Conservation (phyloP, 2,329 filamentous ascomycete genomes). For the Clonostachys byssicola region DNA sequence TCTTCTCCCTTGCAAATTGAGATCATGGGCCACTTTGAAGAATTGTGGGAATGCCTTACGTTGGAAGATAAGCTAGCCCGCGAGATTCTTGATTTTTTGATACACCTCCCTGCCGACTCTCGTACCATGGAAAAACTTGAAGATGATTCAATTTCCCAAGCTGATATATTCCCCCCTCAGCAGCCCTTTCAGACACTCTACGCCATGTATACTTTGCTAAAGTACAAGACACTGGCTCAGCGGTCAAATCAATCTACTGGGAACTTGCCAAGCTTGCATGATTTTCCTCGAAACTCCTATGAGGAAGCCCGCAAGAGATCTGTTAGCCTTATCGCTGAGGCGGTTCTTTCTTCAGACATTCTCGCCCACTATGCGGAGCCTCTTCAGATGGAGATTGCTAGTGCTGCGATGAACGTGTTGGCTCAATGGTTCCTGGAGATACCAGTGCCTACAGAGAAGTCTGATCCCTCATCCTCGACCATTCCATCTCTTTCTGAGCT, state of each 20-base stretch:
- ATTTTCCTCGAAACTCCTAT: neutral
- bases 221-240: slow-evolving; percentile 44
- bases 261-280: neutral
- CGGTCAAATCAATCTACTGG: neutral
- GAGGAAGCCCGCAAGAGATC: neutral
- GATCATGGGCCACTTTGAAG: slow-evolving; percentile 76
- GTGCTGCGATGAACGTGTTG: slow-evolving; percentile 1
- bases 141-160: slow-evolving; percentile 43
- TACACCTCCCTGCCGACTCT: slow-evolving; percentile 65
- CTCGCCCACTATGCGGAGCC: neutral
- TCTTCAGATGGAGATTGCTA: neutral
- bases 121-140: slow-evolving; percentile 57
- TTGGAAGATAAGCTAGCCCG: slow-evolving; percentile 66
- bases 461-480: too few species aligned
- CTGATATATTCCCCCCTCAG: slow-evolving; percentile 62
- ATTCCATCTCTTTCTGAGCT: too few species aligned
- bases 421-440: slow-evolving; percentile 1
- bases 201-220: slow-evolving; percentile 61
- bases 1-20: slow-evolving; percentile 68
- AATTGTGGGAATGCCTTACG: slow-evolving; percentile 77
- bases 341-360: neutral
- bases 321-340: neutral
- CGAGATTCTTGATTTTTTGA: slow-evolving; percentile 67
- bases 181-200: slow-evolving; percentile 74
- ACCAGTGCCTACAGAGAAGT: too few species aligned